phyloP scores from a whole-genome alignment of 495 filamentous ascomycete species.

The Lasiosphaeris hirsuta region DNA sequence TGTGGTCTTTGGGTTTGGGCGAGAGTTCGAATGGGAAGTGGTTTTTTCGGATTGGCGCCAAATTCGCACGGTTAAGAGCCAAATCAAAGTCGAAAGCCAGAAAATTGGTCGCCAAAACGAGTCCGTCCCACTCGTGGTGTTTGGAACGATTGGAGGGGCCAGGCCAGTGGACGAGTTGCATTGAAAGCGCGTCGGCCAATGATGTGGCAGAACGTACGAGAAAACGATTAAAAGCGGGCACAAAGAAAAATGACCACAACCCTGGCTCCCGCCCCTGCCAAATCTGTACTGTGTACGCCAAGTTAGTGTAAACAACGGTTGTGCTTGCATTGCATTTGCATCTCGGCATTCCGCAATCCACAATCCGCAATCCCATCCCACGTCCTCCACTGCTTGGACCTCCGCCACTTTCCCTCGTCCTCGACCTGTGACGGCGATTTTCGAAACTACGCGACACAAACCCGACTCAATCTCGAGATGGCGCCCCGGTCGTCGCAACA shows the following conservation, averaged over 20 bases:
- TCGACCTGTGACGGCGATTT: not conserved
- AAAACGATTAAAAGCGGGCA: constrained; percentile 1
- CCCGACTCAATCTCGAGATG: constrained; percentile 19
- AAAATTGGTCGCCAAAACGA: no score
- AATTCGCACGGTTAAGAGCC: no score
- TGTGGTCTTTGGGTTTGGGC: not conserved
- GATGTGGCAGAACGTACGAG: not conserved
- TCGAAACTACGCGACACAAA: not conserved
- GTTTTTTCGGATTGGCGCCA: not conserved
- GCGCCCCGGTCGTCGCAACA: constrained; percentile 33
- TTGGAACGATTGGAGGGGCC: not conserved
- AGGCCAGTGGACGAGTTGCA: constrained; percentile 7
- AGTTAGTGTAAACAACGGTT: not conserved
- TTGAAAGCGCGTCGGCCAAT: constrained; percentile 14
- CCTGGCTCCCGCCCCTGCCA: no score
- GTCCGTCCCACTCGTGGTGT: no score
- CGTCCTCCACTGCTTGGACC: not conserved
- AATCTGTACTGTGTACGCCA: not conserved
- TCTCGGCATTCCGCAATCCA: not conserved
- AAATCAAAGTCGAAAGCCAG: no score
- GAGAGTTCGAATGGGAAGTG: not conserved
- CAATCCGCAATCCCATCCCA: not conserved
- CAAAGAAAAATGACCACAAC: not conserved
- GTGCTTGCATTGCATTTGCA: not conserved
- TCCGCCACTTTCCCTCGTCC: not conserved